A percentile compares a stretch with the other conserved stretches of the same genome.
These are phyloP conservation scores for Fusarium graminum DNA, from an alignment of 2,329 filamentous ascomycete species.

Conservation along the genomic window DNA sequence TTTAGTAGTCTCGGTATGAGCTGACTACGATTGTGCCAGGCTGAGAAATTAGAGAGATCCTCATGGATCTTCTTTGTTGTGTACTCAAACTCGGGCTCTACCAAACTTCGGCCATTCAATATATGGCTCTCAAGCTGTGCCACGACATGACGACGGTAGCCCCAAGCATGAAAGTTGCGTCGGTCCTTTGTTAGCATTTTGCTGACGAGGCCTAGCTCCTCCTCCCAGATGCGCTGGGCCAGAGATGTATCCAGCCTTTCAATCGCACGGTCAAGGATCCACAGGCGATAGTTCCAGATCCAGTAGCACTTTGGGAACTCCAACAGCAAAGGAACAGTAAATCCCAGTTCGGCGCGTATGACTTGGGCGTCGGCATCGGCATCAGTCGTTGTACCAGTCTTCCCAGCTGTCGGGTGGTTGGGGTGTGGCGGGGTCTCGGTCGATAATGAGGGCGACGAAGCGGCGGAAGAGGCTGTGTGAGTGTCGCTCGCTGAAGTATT, in stretches of 20 bases:
- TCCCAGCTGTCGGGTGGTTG: conserved; percentile 63
- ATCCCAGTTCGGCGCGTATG: conserved; percentile 80
- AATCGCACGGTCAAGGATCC: conserved; percentile 82
- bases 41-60: conserved; percentile 96
- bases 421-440: conserved; percentile 63
- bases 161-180: conserved; percentile 97
- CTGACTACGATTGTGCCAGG: conserved; percentile 92
- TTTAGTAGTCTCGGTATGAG: conserved; percentile 81
- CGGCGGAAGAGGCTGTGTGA: conserved; percentile 74
- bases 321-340: conserved; percentile 85
- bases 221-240: conserved; percentile 80
- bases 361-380: conserved; percentile 58
- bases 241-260: conserved; percentile 67
- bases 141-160: conserved; percentile 85
- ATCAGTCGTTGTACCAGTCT: conserved; percentile 66
- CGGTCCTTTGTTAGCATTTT: conserved; percentile 91
- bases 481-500: conserved; percentile 66
- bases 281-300: conserved; percentile 97
- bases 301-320: conserved; percentile 98
- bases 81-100: conserved; percentile 86
- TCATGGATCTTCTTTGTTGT: conserved; percentile 87
- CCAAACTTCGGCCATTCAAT: conserved; percentile 71
- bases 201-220: conserved; percentile 83
- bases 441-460: conserved; percentile 67
- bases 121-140: conserved; percentile 74